Conservation (phyloP, 1,139 yeast genomes). For the Blastobotrys ciferrii region DNA sequence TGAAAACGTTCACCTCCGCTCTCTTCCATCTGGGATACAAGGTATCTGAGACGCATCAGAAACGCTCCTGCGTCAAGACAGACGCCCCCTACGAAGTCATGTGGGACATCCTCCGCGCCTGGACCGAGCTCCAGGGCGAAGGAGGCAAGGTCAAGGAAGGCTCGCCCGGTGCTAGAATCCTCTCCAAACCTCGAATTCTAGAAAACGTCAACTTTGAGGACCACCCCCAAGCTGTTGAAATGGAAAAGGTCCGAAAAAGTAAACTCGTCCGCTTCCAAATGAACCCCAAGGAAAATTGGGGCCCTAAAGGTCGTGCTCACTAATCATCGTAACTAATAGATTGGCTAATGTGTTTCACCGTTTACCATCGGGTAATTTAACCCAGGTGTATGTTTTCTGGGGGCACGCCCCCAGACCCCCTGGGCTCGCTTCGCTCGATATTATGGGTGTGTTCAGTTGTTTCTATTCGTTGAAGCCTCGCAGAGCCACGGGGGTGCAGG, state of each 20-base stretch:
- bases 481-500: too few relatives aligned
- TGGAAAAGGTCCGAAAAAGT: slow-evolving; percentile 61
- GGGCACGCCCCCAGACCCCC: too few relatives aligned
- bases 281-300: slow-evolving; percentile 94
- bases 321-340: slow-evolving; percentile 4
- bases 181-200: slow-evolving; percentile 40
- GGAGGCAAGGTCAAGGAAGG: slow-evolving; percentile 46
- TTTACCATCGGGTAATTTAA: too few relatives aligned
- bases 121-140: slow-evolving; percentile 48
- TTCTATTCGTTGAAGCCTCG: too few relatives aligned
- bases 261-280: slow-evolving; percentile 86
- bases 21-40: slow-evolving; percentile 80
- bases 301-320: slow-evolving; percentile 66
- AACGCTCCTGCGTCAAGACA: slow-evolving; percentile 82
- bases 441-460: too few relatives aligned
- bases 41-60: slow-evolving; percentile 86
- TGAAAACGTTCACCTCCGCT: slow-evolving; percentile 70
- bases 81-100: slow-evolving; percentile 81
- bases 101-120: slow-evolving; percentile 68
- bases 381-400: too few relatives aligned
- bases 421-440: too few relatives aligned
- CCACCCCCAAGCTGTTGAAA: slow-evolving; percentile 54
- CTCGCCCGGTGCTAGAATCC: slow-evolving; percentile 64
- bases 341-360: background rate
- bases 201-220: slow-evolving; percentile 44